Evolutionary conservation across 2,329 filamentous ascomycete species (phyloP).

Genomic region (Dactylellina drechsleri): DNA sequence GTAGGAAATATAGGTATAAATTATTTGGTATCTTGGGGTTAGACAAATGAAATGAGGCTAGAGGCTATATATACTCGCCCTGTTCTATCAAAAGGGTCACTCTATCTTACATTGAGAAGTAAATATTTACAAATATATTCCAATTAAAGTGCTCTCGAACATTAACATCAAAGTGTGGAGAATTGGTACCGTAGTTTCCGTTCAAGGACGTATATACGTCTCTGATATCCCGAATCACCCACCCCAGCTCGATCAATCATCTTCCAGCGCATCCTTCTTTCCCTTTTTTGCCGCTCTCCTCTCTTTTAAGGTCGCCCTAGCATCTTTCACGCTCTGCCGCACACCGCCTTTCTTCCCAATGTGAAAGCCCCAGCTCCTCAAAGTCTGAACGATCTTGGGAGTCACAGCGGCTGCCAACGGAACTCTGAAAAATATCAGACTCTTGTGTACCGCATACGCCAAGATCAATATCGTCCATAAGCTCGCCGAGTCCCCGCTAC

Average conservation of each 20-base stretch:
- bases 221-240: neutral
- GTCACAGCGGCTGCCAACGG: constrained; percentile 89
- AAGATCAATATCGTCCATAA: constrained; percentile 87
- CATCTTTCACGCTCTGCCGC: constrained; percentile 57
- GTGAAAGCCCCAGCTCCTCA: constrained; percentile 91
- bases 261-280: constrained; percentile 29
- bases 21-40: no score
- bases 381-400: constrained; percentile 89
- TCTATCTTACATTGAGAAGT: constrained; percentile 25
- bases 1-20: no score
- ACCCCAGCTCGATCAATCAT: constrained; percentile 8
- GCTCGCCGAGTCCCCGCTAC: constrained; percentile 57
- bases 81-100: constrained; percentile 22
- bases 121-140: constrained; percentile 35
- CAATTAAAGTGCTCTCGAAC: neutral
- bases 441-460: constrained; percentile 97
- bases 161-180: constrained; percentile 39
- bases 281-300: constrained; percentile 31
- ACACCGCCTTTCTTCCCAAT: constrained; percentile 78
- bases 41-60: no score
- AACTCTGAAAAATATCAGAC: constrained; percentile 87
- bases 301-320: constrained; percentile 37
- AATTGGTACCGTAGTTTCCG: constrained; percentile 8
- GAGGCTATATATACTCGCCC: neutral
- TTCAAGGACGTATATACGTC: neutral